Conservation (phyloP, 2,329 filamentous ascomycete genomes). For the Lachnellula cervina region DNA sequence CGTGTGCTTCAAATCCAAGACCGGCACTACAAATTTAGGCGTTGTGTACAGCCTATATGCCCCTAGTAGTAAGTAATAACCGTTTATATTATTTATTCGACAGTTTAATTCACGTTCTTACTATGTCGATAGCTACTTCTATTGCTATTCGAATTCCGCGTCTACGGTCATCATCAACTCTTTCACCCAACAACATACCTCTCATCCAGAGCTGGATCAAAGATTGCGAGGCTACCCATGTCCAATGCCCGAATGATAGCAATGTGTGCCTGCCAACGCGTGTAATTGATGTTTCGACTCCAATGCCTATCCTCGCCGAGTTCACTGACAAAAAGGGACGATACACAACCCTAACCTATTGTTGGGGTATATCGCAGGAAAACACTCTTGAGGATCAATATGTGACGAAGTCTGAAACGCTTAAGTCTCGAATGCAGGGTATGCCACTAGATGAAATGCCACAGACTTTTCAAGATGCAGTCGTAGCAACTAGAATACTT, state of each 20-base stretch:
- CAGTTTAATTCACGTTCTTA: too few species aligned
- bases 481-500: background rate
- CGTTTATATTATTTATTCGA: too few species aligned
- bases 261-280: background rate
- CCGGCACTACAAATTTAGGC: too few species aligned
- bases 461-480: background rate
- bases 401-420: background rate
- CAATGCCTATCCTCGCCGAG: background rate
- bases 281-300: background rate
- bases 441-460: background rate
- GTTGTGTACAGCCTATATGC: too few species aligned
- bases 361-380: background rate
- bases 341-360: background rate
- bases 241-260: background rate
- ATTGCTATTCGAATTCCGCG: too few species aligned
- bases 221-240: background rate
- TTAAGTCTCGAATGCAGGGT: background rate
- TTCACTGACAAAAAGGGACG: background rate
- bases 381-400: background rate
- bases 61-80: too few species aligned
- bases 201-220: background rate
- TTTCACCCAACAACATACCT: background rate
- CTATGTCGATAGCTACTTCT: too few species aligned
- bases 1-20: too few species aligned
- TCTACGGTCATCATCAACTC: background rate